phyloP scores from a whole-genome alignment of 345 rosid genomes.

The Excoecaria agallocha region DNA sequence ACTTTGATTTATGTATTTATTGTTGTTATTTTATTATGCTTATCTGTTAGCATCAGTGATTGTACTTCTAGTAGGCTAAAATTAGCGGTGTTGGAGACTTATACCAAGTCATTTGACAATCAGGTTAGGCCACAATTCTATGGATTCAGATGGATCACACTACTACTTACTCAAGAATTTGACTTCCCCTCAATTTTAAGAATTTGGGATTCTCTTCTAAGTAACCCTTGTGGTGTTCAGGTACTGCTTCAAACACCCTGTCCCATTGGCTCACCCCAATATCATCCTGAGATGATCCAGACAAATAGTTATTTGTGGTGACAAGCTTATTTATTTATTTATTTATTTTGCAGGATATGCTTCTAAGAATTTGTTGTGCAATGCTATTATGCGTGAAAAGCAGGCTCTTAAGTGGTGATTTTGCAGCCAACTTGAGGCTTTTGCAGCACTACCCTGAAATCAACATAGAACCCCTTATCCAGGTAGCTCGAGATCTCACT shows the following conservation, averaged over 20 bases:
- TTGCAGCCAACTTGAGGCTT: slow-evolving; percentile 57
- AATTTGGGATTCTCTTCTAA: slow-evolving; percentile 74
- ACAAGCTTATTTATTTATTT: not conserved
- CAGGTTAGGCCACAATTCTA: slow-evolving; percentile 77
- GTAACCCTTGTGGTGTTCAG: slow-evolving; percentile 63
- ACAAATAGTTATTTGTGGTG: not conserved
- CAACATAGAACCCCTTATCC: slow-evolving; percentile 52
- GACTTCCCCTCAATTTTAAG: slow-evolving; percentile 54
- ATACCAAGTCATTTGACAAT: not conserved
- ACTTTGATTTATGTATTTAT: not conserved
- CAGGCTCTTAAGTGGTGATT: slow-evolving; percentile 55
- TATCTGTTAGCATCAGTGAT: not conserved
- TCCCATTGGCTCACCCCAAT: not conserved
- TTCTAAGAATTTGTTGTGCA: slow-evolving; percentile 62
- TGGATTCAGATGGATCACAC: slow-evolving; percentile 69
- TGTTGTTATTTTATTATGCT: not conserved
- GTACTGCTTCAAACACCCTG: slow-evolving; percentile 24
- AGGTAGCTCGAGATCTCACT: slow-evolving; percentile 52
- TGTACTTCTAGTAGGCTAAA: slow-evolving; percentile 2
- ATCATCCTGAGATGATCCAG: not conserved
- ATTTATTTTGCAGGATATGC: slow-evolving; percentile 61
- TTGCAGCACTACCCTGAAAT: slow-evolving; percentile 62
- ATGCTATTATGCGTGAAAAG: slow-evolving; percentile 60
- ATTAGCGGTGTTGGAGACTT: not conserved
- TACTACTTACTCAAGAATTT: slow-evolving; percentile 74